Evolutionary conservation across 345 rosid species (phyloP).

Genomic region (Ceriops tagal): DNA sequence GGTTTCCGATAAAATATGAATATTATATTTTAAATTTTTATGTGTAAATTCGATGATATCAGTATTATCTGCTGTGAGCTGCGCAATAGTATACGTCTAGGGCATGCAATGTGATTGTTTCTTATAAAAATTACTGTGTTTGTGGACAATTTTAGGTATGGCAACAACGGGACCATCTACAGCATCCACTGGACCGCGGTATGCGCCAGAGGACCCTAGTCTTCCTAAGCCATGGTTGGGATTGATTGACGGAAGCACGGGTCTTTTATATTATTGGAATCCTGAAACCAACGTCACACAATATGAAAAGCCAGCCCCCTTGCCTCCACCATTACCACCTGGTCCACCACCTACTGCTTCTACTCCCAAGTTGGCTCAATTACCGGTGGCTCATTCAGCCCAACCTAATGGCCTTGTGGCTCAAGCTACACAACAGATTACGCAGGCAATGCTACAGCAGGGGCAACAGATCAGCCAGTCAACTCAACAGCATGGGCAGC

Average conservation of each 20-base stretch:
- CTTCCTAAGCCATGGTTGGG: conserved; percentile 99
- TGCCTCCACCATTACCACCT: conserved; percentile 55
- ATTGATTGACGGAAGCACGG: conserved; percentile 83
- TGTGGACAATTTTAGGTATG: conserved; percentile 43
- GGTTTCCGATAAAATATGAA: no score
- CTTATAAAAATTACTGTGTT: background rate
- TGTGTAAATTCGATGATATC: no score
- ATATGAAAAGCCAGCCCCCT: conserved; percentile 74
- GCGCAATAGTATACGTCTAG: no score
- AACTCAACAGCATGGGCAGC: conserved; percentile 24
- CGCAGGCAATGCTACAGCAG: conserved; percentile 38
- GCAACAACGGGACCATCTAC: conserved; percentile 54
- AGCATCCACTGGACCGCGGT: conserved; percentile 65
- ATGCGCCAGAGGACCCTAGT: conserved; percentile 90
- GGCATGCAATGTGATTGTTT: no score
- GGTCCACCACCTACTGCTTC: conserved; percentile 50
- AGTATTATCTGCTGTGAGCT: no score
- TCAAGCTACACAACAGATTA: conserved; percentile 35
- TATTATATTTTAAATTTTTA: no score
- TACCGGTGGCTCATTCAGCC: conserved; percentile 41
- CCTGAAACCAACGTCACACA: conserved; percentile 91
- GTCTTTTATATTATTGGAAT: conserved; percentile 83
- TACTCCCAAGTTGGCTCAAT: conserved; percentile 59
- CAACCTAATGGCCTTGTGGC: conserved; percentile 42
- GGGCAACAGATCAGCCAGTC: conserved; percentile 19